A percentile compares a stretch with the other conserved stretches of the same genome.
phyloP scores from a whole-genome alignment of 1,284 basidiomycete species.

The Leccinum subatratum region DNA sequence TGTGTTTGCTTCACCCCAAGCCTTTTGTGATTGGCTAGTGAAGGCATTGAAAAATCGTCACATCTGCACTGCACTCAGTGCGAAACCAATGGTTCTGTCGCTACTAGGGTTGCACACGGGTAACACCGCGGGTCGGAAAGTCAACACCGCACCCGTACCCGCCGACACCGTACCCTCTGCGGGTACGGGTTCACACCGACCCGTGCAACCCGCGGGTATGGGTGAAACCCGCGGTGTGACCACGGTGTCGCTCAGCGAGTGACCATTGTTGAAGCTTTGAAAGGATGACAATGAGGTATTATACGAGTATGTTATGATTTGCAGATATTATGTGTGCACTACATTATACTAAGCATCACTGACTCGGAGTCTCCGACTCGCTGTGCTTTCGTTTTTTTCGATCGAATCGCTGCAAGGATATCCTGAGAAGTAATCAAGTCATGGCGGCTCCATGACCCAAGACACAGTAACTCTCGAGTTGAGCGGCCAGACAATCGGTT shows the following conservation, averaged over 20 bases:
- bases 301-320: neutral
- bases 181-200: slow-evolving; percentile 8
- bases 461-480: neutral
- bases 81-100: too few species aligned
- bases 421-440: neutral
- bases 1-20: too few species aligned
- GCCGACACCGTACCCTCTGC: slow-evolving; percentile 1
- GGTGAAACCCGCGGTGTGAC: neutral
- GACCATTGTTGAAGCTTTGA: too few species aligned
- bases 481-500: neutral
- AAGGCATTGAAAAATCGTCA: too few species aligned
- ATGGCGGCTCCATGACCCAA: neutral
- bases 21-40: too few species aligned
- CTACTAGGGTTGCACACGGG: slow-evolving; percentile 1
- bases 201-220: slow-evolving; percentile 1
- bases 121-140: neutral
- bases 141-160: slow-evolving; percentile 5
- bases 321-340: neutral
- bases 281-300: too few species aligned
- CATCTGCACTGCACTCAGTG: too few species aligned
- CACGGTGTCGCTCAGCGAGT: neutral
- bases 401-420: neutral
- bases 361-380: neutral
- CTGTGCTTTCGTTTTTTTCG: neutral
- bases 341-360: neutral